phyloP scores from a whole-genome alignment of 2,329 filamentous ascomycete species.

The Ilyonectria robusta region DNA sequence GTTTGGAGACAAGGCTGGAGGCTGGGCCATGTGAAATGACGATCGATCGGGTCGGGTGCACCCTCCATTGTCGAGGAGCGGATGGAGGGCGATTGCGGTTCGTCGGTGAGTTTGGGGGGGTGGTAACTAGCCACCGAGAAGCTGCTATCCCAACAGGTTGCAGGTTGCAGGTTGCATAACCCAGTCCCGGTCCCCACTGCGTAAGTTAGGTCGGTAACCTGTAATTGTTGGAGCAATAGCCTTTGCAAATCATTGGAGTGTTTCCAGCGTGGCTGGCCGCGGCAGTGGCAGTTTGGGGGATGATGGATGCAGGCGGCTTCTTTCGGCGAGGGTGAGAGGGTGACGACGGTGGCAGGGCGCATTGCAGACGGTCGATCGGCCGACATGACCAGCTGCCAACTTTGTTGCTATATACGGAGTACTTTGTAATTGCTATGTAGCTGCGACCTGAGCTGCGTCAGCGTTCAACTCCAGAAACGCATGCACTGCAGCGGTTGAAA shows the following conservation, averaged over 20 bases:
- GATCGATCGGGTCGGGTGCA: conserved; percentile 25
- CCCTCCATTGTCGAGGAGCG: conserved; percentile 9
- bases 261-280: conserved; percentile 11
- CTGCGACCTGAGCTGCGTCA: background rate
- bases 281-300: conserved; percentile 6
- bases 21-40: conserved; percentile 16
- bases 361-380: conserved; percentile 29
- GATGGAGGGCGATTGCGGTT: conserved; percentile 12
- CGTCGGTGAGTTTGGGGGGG: conserved; percentile 9
- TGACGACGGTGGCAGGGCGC: background rate
- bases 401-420: background rate
- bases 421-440: background rate
- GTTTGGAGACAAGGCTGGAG: background rate
- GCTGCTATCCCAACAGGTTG: background rate
- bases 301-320: conserved; percentile 15
- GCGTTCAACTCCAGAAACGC: background rate
- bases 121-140: background rate
- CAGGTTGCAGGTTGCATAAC: background rate
- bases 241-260: conserved; percentile 1
- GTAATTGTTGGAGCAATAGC: background rate
- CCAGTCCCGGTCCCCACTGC: background rate
- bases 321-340: conserved; percentile 3
- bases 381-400: conserved; percentile 14
- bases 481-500: background rate
- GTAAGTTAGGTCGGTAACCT: background rate